Evolutionary conservation across 2,329 filamentous ascomycete genomes (phyloP), one percentile per base, ranked within the genome.

Genomic region (Pseudopyrenochaeta lycopersici): DNA sequence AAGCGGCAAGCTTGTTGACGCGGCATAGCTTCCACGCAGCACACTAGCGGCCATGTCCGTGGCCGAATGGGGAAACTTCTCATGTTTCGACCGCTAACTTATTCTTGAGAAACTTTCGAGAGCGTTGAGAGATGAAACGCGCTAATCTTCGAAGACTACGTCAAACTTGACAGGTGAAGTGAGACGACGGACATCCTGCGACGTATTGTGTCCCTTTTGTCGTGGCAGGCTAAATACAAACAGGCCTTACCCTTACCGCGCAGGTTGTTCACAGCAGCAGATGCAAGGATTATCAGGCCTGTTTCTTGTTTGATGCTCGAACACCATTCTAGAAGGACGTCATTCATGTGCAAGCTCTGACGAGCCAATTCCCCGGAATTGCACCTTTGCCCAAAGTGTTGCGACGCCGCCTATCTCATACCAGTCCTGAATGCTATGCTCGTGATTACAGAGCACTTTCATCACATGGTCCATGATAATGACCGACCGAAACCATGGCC

Each of bases 11-110:
- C 41, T 31, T 27, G 30, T 46, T 50, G 39, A 48, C 61, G 49
- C 63, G 64, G 64, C 62, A 62, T 55, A 62, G 58, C 60, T 67
- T 65, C 64, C 60, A 62, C 57, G 59, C 63, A 57, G 56, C 35
- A 20, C 2, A 11, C 29, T 58, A 62, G 58, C 50, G 36, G n/a
- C 58, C 36, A 48, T 5, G 39, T 36, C 20, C 41, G 47, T 38
- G 14, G 5, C 57, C 46, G 42, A 20, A 53, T 49, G 18, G 32
- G 51, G 58, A 45, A 32, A 39, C 3, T 41, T 23, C 11, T 35
- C 18, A 21, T 46, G 48, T 41, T 55, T 54, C 30, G 30, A 40
- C 46, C 51, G 49, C 54, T 58, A 56, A 54, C 21, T 39, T 21
- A 17, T n/a, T n/a, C 52, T 41, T 36, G 27, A 46, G 49, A 30